phyloP scores from a whole-genome alignment of 2,329 filamentous ascomycete species.

The Aspergillus fructus region DNA sequence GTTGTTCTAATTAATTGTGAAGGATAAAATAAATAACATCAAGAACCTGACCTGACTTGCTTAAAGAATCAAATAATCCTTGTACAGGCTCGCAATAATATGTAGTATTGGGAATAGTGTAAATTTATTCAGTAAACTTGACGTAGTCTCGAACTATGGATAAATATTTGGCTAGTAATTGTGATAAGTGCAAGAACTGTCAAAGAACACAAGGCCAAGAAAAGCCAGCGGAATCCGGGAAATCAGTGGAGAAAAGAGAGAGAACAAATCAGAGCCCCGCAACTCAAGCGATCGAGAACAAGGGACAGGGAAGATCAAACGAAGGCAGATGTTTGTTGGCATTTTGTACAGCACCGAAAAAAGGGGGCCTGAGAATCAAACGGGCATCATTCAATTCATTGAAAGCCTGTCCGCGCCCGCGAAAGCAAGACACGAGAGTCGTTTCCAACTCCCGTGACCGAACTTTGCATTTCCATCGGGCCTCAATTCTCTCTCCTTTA shows the following conservation, averaged over 20 bases:
- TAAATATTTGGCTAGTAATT: neutral
- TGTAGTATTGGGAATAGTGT: neutral
- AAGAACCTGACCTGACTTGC: neutral
- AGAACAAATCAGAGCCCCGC: neutral
- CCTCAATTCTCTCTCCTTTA: neutral
- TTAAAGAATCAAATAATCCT: neutral
- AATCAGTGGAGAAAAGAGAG: neutral
- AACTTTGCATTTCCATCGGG: conserved; percentile 11
- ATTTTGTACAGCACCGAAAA: neutral
- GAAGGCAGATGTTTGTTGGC: neutral
- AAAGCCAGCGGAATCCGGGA: no score
- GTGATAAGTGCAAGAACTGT: neutral
- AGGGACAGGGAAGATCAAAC: neutral
- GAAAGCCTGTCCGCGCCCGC: neutral
- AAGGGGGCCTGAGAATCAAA: conserved; percentile 1
- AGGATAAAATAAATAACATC: neutral
- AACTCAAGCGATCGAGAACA: neutral
- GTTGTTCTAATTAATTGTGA: neutral
- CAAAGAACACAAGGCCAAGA: no score
- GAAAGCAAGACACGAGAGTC: neutral
- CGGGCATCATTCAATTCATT: neutral
- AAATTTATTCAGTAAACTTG: neutral
- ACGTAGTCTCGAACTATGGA: neutral
- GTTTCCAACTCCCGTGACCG: conserved; percentile 17
- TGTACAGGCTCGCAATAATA: neutral